Conservation (phyloP, 495 filamentous ascomycete genomes). For the Thermochaetoides thermophila region DNA sequence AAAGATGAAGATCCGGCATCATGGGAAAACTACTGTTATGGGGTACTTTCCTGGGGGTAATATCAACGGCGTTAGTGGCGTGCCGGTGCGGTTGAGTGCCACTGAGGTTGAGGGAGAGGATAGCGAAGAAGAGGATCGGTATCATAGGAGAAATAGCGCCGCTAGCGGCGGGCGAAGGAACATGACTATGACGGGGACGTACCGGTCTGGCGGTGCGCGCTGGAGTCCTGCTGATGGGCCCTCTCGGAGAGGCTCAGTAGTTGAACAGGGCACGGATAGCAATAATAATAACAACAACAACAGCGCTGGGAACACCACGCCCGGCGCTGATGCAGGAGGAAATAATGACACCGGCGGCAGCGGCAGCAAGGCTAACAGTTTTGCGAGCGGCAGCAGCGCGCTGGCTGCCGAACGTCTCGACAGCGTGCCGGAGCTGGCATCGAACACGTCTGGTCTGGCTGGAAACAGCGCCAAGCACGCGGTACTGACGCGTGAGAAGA, state of each 20-base stretch:
- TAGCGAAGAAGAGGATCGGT: conserved; percentile 57
- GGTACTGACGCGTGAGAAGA: conserved; percentile 42
- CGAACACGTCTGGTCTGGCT: conserved; percentile 26
- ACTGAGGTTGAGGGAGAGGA: conserved; percentile 83
- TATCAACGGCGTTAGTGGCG: conserved; percentile 54
- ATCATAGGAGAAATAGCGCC: conserved; percentile 54
- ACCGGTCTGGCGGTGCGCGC: conserved; percentile 37
- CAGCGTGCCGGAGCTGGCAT: conserved; percentile 28
- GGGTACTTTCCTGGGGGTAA: conserved; percentile 61
- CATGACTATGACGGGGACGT: too few species aligned
- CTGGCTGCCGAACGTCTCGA: conserved; percentile 28
- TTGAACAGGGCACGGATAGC: conserved; percentile 13
- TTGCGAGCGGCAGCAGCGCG: conserved; percentile 38
- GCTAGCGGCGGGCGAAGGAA: conserved; percentile 46
- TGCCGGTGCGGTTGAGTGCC: conserved; percentile 82
- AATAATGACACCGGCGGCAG: conserved; percentile 29
- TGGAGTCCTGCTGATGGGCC: conserved; percentile 62
- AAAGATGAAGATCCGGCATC: conserved; percentile 65
- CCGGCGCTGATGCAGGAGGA: conserved; percentile 1
- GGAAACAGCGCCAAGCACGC: conserved; percentile 38
- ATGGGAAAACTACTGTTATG: conserved; percentile 53
- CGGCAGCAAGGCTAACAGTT: conserved; percentile 28
- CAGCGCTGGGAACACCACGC: neutral
- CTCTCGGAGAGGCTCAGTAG: conserved; percentile 30
- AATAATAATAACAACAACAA: neutral